phyloP scores from a whole-genome alignment of 768 basidiomycete species.

The Gymnopilus dilepis region DNA sequence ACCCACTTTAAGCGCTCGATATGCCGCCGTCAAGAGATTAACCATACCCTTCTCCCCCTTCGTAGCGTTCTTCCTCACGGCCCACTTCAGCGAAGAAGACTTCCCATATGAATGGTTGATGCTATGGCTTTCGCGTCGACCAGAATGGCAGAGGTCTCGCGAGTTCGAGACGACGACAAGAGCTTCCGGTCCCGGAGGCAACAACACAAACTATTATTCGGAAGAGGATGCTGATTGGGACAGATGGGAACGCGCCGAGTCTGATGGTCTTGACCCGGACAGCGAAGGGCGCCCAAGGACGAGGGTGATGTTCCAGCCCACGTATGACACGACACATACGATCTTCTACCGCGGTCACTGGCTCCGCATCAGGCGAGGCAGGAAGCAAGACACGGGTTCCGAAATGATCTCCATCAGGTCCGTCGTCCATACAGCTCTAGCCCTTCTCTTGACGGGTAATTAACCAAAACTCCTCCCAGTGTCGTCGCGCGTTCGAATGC shows the following conservation, averaged over 20 bases:
- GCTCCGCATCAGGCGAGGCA: conserved; percentile 74
- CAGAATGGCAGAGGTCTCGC: conserved; percentile 88
- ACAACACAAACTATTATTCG: conserved; percentile 31
- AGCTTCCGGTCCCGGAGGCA: conserved; percentile 63
- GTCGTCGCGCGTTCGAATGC: conserved; percentile 85
- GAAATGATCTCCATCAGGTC: conserved; percentile 82
- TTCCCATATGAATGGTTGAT: conserved; percentile 92
- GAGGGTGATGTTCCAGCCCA: conserved; percentile 87
- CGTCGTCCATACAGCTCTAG: conserved; percentile 1
- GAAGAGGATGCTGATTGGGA: conserved; percentile 54
- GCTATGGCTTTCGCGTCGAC: conserved; percentile 84
- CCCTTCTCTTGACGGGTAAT: not conserved
- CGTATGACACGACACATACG: conserved; percentile 86
- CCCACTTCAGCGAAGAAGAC: conserved; percentile 90
- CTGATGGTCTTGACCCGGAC: conserved; percentile 42
- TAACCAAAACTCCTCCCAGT: conserved; percentile 38
- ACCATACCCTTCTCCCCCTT: conserved; percentile 21
- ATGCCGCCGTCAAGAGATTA: not conserved
- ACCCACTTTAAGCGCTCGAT: conserved; percentile 3
- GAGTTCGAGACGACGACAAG: conserved; percentile 91
- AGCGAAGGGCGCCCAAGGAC: conserved; percentile 64
- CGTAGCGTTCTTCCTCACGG: conserved; percentile 84
- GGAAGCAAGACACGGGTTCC: conserved; percentile 67
- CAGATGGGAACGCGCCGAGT: conserved; percentile 32
- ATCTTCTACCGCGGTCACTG: conserved; percentile 88